phyloP scores from a whole-genome alignment of 2,329 filamentous ascomycete species.

The Fusarium sp. region DNA sequence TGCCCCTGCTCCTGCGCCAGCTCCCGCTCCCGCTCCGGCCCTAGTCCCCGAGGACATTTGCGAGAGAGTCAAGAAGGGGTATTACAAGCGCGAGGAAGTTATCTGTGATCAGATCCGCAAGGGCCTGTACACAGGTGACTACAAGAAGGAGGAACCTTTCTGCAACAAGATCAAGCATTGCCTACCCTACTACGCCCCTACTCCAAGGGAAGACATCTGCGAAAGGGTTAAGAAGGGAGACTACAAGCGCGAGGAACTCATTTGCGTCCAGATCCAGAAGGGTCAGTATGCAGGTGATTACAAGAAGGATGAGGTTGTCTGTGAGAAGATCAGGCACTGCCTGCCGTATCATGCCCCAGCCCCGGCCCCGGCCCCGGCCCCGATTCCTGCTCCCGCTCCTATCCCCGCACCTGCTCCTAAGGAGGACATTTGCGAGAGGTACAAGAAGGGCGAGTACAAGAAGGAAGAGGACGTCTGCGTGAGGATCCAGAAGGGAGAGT shows the following conservation, averaged over 20 bases:
- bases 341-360: neutral
- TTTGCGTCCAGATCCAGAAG: neutral
- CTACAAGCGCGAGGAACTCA: neutral
- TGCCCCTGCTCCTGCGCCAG: conserved; percentile 13
- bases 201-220: neutral
- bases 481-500: neutral
- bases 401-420: neutral
- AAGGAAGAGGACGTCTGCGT: neutral
- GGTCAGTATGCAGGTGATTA: neutral
- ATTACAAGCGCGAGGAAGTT: neutral
- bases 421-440: neutral
- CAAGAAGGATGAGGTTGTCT: neutral
- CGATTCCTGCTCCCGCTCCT: neutral
- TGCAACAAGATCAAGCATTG: neutral
- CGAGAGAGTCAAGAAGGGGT: neutral
- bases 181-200: neutral
- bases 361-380: neutral
- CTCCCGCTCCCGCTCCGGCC: neutral
- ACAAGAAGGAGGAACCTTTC: neutral
- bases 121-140: neutral
- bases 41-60: neutral
- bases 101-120: neutral
- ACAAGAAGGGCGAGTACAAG: neutral
- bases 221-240: neutral
- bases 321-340: neutral